Evolutionary conservation across 495 filamentous ascomycete genomes (phyloP).

Genomic region (Lasiosphaeria miniovina): DNA sequence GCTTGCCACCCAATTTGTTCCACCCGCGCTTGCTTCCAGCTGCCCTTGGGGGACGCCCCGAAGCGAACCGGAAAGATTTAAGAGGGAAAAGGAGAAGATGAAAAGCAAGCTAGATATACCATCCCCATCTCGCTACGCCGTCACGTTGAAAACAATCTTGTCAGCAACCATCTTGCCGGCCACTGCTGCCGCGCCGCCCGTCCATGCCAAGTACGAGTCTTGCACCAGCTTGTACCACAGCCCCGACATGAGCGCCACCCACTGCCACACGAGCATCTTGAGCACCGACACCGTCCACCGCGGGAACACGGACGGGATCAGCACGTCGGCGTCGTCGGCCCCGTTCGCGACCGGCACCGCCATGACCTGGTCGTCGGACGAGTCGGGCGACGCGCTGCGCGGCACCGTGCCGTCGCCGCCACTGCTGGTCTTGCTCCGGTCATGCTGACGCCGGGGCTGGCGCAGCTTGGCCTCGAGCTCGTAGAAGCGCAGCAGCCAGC

Average conservation of each 20-base stretch:
- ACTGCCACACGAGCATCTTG: constrained; percentile 1
- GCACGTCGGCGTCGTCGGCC: neutral
- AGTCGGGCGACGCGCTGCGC: constrained; percentile 6
- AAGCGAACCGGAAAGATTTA: no score
- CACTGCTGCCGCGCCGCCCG: neutral
- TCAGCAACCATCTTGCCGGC: neutral
- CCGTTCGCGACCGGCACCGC: no score
- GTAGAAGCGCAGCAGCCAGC: constrained; percentile 7
- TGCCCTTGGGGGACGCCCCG: no score
- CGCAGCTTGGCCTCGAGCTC: constrained; percentile 3
- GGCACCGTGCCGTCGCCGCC: neutral
- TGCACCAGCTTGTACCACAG: constrained; percentile 3
- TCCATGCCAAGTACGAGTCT: constrained; percentile 5
- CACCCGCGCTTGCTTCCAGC: no score
- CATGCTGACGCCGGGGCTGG: neutral
- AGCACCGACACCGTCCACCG: neutral
- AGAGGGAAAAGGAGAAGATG: no score
- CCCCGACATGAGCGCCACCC: neutral
- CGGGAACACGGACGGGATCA: neutral
- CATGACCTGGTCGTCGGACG: neutral
- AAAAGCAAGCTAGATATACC: no score
- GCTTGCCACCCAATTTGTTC: no score
- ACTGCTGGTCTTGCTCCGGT: neutral
- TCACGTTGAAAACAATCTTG: neutral
- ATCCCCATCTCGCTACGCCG: neutral